Base-by-base conservation (phyloP, 257 asterid genomes). In the Solanum clarkiae region DNA sequence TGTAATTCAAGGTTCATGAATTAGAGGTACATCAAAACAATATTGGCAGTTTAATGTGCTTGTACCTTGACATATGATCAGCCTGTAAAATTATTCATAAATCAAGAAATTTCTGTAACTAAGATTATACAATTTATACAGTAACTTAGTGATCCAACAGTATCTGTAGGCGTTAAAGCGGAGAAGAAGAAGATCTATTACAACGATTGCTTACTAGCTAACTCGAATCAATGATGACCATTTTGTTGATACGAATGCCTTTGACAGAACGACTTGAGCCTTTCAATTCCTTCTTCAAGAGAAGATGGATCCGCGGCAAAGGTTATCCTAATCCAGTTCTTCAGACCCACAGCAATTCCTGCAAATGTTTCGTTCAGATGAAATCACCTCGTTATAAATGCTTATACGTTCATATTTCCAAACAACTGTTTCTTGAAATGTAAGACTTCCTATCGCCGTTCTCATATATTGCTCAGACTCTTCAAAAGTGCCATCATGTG, bases 291-390 rank as follows among this genome's bases (percentile, higher is more conserved):
- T 53, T 77, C 82, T 8, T 77, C 65, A 77, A 77, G 82, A 36
- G 92, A 81, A 56, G 92, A 87, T 22, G 95, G 94, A 60, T 93
- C 98, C 1, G 82, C 93, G 0, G 98, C 98, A 20, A 90, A 95
- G 22, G 97, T 95, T 40, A 95, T 90, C 26, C 98, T 86, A 2
- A 95, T 71, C 98, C 98, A 95, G 63, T 93, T 86, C 80, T 94
- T 89, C 5, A 95, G 91, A 66, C 98, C 98, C 17, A 95, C 98
- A 15, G 94, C 94, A 51, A 90, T 74, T 68, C 98, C 98, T 95
- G 95, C 87, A 89, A 79, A 53, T 2, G 10, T 77, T 51, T 24
- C 56, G 16, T 49, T 51, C 45, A 77, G 26, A 45, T 16, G 32
- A 71, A 44, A 20, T 71, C 80, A 20, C 36, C 32, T 71, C 5